A percentile compares a stretch with the other conserved stretches of the same genome.
These are phyloP conservation scores for Volvox carteri DNA, from an alignment of 163 green algal species.

Conservation along the genomic window DNA sequence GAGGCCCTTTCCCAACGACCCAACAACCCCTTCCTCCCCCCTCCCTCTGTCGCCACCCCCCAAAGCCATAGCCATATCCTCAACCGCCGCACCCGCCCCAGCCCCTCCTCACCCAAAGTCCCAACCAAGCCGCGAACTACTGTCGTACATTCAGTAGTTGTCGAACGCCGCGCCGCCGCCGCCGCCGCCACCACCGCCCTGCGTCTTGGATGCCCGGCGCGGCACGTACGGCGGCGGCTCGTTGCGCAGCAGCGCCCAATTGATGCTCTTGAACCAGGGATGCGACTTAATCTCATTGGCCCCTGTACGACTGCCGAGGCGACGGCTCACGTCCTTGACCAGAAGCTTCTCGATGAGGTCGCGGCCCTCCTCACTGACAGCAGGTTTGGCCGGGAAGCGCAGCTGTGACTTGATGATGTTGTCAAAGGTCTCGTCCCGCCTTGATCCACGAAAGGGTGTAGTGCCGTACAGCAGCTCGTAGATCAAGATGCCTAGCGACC, in stretches of 20 bases:
- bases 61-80: neutral
- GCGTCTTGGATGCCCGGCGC: conserved; percentile 16
- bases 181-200: conserved; percentile 15
- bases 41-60: no score
- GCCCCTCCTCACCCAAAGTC: neutral
- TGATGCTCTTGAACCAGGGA: conserved; percentile 92
- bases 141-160: conserved; percentile 51
- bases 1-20: no score
- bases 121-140: neutral
- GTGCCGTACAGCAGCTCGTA: conserved; percentile 94
- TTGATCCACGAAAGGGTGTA: conserved; percentile 88
- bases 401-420: conserved; percentile 86
- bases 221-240: conserved; percentile 79
- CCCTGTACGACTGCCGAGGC: conserved; percentile 87
- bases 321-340: conserved; percentile 81
- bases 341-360: conserved; percentile 90
- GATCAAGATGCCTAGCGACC: conserved; percentile 94
- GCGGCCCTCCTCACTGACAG: conserved; percentile 60
- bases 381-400: conserved; percentile 76
- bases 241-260: conserved; percentile 94
- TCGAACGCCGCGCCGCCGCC: conserved; percentile 35
- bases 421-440: conserved; percentile 92
- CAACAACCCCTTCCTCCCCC: no score
- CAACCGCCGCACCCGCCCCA: neutral
- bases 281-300: conserved; percentile 94